Conservation (phyloP, 176 grass and related monocot species). For the Musa itinerans region DNA sequence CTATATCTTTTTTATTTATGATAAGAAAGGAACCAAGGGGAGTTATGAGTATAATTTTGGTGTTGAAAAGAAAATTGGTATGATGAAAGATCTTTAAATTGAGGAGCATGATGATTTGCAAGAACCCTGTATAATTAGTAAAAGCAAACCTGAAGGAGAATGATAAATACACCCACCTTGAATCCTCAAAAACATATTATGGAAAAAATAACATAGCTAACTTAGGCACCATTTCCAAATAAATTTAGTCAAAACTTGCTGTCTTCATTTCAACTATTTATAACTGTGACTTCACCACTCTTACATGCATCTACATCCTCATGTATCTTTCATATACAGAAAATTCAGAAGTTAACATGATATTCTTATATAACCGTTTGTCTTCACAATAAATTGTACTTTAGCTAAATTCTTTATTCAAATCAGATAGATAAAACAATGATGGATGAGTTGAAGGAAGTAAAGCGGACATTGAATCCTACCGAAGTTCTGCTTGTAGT, state of each 20-base stretch:
- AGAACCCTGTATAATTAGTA: too few relatives aligned
- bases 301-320: background rate
- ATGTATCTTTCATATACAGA: background rate
- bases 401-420: slow-evolving; percentile 16
- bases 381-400: background rate
- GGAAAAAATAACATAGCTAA: too few relatives aligned
- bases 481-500: slow-evolving; percentile 94
- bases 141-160: too few relatives aligned
- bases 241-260: background rate
- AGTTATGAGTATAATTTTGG: background rate
- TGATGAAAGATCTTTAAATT: background rate
- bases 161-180: too few relatives aligned
- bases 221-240: background rate
- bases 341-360: background rate
- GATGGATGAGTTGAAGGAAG: slow-evolving; percentile 98
- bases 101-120: background rate
- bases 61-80: background rate
- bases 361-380: background rate
- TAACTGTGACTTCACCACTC: background rate
- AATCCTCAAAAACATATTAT: too few relatives aligned
- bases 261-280: background rate
- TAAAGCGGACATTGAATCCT: slow-evolving; percentile 76
- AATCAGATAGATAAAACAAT: slow-evolving; percentile 83
- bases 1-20: background rate
- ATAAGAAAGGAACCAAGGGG: background rate